Conservation (phyloP, 768 basidiomycete genomes). For the Leccinellum albellum region DNA sequence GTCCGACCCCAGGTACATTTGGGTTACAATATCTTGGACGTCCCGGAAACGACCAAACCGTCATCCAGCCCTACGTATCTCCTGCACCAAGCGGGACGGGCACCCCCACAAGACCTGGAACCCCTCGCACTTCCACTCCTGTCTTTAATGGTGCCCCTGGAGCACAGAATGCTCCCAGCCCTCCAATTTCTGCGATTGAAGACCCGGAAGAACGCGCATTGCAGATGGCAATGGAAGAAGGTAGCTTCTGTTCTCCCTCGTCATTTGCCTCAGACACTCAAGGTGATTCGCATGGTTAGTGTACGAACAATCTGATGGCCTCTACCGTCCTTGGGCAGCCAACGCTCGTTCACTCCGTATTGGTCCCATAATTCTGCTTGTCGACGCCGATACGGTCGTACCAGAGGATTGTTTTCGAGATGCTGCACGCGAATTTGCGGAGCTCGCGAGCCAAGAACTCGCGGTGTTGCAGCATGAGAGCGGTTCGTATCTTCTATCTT, state of each 20-base stretch:
- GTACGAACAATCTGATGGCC: constrained; percentile 52
- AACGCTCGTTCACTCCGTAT: constrained; percentile 73
- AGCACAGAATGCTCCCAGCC: constrained; percentile 5
- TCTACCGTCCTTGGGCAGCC: constrained; percentile 70
- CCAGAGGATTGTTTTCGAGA: constrained; percentile 90
- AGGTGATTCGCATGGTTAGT: constrained; percentile 33
- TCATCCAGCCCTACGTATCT: constrained; percentile 20
- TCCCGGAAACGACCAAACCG: constrained; percentile 54
- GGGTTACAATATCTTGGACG: constrained; percentile 66
- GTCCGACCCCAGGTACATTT: constrained; percentile 40
- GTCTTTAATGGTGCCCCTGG: constrained; percentile 3
- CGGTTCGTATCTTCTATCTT: constrained; percentile 45
- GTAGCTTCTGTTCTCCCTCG: constrained; percentile 29
- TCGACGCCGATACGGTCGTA: constrained; percentile 87
- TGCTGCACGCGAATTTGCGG: constrained; percentile 79
- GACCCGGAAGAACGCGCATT: constrained; percentile 49
- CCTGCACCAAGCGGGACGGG: constrained; percentile 19
- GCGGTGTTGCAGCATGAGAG: constrained; percentile 91
- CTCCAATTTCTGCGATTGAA: constrained; percentile 24
- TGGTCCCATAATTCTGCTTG: constrained; percentile 74
- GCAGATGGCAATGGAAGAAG: constrained; percentile 50
- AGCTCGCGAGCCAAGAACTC: constrained; percentile 58
- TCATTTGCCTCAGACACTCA: constrained; percentile 36
- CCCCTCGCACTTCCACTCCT: constrained; percentile 18
- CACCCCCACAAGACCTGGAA: constrained; percentile 26